phyloP scores from a whole-genome alignment of 129 eudicot species.

The Flaveria linearis region DNA sequence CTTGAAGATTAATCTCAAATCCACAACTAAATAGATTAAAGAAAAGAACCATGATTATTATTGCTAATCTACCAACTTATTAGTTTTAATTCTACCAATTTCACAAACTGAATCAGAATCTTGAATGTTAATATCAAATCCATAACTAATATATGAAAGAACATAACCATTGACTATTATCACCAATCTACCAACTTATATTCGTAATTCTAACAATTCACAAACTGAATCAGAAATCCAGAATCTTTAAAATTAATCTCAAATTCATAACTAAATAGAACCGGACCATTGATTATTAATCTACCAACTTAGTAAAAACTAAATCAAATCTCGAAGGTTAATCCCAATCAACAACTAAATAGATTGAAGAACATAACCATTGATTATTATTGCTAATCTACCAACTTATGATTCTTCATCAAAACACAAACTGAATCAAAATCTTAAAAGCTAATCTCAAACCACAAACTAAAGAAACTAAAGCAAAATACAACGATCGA shows the following conservation, averaged over 20 bases:
- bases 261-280: slow-evolving; percentile 5
- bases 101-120: neutral
- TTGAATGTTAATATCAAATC: neutral
- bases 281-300: no score
- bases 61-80: no score
- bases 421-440: slow-evolving; percentile 20
- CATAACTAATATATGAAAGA: neutral
- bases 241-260: neutral
- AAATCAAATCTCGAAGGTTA: neutral
- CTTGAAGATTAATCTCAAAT: neutral
- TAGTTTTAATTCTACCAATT: slow-evolving; percentile 4
- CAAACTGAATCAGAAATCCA: neutral
- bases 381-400: neutral
- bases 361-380: neutral
- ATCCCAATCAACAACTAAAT: neutral
- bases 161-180: neutral
- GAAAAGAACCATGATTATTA: neutral
- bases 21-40: neutral
- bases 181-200: neutral
- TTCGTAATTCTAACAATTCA: slow-evolving; percentile 2
- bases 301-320: neutral
- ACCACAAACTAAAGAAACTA: slow-evolving; percentile 10
- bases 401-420: neutral
- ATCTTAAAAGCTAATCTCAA: neutral
- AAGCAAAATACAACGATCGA: neutral